phyloP scores from a whole-genome alignment of 2,329 filamentous ascomycete genomes.

The Shiraia sp. region DNA sequence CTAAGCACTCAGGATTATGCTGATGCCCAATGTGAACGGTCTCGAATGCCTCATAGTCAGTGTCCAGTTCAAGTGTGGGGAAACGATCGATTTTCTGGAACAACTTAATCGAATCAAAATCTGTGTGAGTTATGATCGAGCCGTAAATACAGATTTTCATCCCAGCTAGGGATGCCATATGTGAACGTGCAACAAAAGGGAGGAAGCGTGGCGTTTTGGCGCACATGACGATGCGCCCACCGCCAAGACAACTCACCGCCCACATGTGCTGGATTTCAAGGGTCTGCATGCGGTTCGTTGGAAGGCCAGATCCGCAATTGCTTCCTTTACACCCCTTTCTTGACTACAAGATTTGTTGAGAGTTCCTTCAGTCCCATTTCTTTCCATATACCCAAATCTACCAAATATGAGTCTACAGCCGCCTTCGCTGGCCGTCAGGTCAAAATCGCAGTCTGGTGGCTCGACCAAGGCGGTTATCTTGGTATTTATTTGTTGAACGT shows the following conservation, averaged over 20 bases:
- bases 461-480: slow-evolving; percentile 93
- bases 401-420: slow-evolving; percentile 43
- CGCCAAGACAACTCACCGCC: slow-evolving; percentile 29
- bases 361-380: neutral
- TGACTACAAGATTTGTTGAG: slow-evolving; percentile 2
- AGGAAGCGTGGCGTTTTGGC: slow-evolving; percentile 9
- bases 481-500: slow-evolving; percentile 58
- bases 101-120: no score
- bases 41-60: no score
- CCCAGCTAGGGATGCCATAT: no score
- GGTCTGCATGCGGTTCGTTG: slow-evolving; percentile 30
- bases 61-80: no score
- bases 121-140: no score
- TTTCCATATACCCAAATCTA: neutral
- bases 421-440: slow-evolving; percentile 40
- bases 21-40: no score
- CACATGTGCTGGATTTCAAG: slow-evolving; percentile 23
- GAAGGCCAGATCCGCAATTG: slow-evolving; percentile 32
- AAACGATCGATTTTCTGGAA: no score
- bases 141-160: no score
- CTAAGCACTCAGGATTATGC: no score
- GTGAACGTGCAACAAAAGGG: slow-evolving; percentile 20
- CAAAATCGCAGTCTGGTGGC: slow-evolving; percentile 39
- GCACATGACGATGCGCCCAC: slow-evolving; percentile 22
- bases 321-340: slow-evolving; percentile 12